phyloP scores from a whole-genome alignment of 768 basidiomycete genomes.

The Tephrocybe sp. region DNA sequence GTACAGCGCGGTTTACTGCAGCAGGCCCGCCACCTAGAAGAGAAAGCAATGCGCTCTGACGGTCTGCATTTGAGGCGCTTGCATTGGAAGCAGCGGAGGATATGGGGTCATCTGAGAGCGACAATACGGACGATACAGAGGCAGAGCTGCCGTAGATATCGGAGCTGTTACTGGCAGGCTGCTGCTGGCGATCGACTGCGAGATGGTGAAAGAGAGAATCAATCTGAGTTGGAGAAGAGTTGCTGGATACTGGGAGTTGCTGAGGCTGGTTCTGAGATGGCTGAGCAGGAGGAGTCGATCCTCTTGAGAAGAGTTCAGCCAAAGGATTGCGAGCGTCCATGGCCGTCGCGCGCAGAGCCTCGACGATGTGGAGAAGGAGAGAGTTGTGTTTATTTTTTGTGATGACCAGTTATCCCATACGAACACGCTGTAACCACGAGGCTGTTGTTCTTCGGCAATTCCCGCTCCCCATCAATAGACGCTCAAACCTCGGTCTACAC shows the following conservation, averaged over 20 bases:
- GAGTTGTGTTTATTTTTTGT: constrained; percentile 18
- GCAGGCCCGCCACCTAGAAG: constrained; percentile 55
- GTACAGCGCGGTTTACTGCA: constrained; percentile 21
- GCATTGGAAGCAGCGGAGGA: constrained; percentile 40
- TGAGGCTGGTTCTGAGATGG: constrained; percentile 30
- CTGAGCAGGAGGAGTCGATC: constrained; percentile 47
- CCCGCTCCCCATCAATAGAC: constrained; percentile 21
- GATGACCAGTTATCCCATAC: constrained; percentile 11
- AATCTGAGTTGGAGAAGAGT: constrained; percentile 56
- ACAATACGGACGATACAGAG: constrained; percentile 40
- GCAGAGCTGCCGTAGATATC: constrained; percentile 32
- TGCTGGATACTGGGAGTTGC: constrained; percentile 35
- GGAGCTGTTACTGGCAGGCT: constrained; percentile 17
- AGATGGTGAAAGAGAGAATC: constrained; percentile 68
- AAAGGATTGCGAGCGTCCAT: constrained; percentile 44
- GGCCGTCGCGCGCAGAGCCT: constrained; percentile 15
- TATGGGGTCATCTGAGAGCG: constrained; percentile 43
- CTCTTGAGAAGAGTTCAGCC: constrained; percentile 54
- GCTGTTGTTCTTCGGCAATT: constrained; percentile 31
- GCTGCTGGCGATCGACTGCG: constrained; percentile 35
- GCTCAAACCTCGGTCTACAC: not conserved
- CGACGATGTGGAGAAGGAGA: constrained; percentile 8
- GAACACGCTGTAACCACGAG: constrained; percentile 47
- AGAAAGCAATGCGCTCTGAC: constrained; percentile 74
- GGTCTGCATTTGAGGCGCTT: constrained; percentile 49